Evolutionary conservation across 2,329 filamentous ascomycete genomes (phyloP).

Genomic region (Geoglossum cookeanum): DNA sequence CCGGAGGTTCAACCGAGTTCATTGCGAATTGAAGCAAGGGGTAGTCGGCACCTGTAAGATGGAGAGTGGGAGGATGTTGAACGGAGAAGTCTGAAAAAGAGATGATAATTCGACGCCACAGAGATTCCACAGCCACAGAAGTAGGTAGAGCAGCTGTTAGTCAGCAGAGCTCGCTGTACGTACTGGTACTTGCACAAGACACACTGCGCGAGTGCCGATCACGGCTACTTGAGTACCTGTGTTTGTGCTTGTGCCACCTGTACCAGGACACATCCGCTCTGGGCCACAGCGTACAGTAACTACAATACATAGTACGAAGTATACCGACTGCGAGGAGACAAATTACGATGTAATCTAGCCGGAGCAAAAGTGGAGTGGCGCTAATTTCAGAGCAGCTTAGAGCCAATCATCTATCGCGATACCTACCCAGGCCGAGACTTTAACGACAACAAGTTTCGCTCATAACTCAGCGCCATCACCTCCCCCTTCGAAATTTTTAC

Average conservation of each 20-base stretch:
- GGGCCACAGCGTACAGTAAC: too few relatives aligned
- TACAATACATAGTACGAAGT: neutral
- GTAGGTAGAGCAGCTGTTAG: neutral
- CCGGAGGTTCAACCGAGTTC: neutral
- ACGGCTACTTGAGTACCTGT: neutral
- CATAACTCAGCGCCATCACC: neutral
- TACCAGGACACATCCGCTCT: neutral
- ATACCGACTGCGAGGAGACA: too few relatives aligned
- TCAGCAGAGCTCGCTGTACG: neutral
- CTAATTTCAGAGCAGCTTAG: neutral
- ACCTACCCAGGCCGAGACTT: too few relatives aligned
- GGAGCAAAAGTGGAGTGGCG: neutral
- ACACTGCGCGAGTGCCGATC: neutral
- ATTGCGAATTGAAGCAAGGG: neutral
- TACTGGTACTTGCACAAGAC: neutral
- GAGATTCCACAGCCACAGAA: neutral
- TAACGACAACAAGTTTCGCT: neutral
- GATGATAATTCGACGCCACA: neutral
- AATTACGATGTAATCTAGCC: neutral
- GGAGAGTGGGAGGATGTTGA: neutral
- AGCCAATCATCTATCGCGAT: neutral
- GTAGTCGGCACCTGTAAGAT: neutral
- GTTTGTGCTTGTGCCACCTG: neutral
- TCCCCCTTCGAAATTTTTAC: neutral
- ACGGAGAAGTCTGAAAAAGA: neutral